phyloP scores from a whole-genome alignment of 106 monocot genomes.

The Gastrodia elata region DNA sequence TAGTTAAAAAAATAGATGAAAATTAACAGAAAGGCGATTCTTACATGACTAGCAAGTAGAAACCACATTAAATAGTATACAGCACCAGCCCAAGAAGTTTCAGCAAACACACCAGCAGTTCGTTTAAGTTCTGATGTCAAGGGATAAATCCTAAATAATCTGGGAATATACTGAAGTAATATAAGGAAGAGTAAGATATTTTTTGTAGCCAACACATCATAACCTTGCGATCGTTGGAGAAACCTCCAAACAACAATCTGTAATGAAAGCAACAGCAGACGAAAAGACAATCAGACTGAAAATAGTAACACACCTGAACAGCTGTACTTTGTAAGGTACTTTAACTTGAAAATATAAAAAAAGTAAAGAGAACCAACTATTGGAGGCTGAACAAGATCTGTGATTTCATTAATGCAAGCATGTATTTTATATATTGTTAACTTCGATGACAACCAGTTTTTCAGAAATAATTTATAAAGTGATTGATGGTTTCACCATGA shows the following conservation, averaged over 20 bases:
- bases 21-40: constrained; percentile 9
- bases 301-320: neutral
- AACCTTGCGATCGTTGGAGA: constrained; percentile 47
- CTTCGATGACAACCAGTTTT: too few species aligned
- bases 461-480: too few species aligned
- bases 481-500: too few species aligned
- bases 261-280: constrained; percentile 3
- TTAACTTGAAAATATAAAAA: neutral
- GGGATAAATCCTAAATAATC: constrained; percentile 64
- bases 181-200: constrained; percentile 59
- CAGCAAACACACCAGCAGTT: constrained; percentile 86
- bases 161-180: constrained; percentile 72
- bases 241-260: constrained; percentile 90
- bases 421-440: too few species aligned
- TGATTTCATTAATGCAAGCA: neutral
- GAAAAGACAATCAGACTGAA: neutral
- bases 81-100: constrained; percentile 96
- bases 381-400: neutral
- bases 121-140: constrained; percentile 84
- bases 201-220: constrained; percentile 56
- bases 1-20: neutral
- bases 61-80: constrained; percentile 85
- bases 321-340: neutral
- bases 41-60: constrained; percentile 90
- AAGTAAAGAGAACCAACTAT: neutral